Base-by-base conservation (phyloP, 768 basidiomycete species). In the Hypholoma fasciculare region DNA sequence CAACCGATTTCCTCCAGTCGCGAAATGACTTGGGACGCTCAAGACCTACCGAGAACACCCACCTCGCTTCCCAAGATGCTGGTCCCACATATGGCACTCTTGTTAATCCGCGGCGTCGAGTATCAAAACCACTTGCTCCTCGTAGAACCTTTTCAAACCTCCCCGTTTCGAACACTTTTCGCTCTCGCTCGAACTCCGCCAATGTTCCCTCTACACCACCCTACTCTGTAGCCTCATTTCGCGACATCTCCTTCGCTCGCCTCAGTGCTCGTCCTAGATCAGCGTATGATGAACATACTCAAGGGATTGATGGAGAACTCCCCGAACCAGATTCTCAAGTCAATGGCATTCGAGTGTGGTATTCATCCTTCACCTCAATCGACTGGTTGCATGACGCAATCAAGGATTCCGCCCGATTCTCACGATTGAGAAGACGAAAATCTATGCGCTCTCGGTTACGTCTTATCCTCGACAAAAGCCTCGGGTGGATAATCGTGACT, bases 361-460 rank as follows among this genome's bases (percentile, higher is more conserved):
- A 94, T 71, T 87, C 89, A 11, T 92, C 90, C 2, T 96, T 88
- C 75, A 87, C 92, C 0, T 94, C 91, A 17, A 89, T 96, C 56
- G 95, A 98, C 72, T 98, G 96, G 96, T 78, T 98, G 54, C 96
- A 98, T 66, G 96, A 98, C 75, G 84, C 92, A 40, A 93, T 98
- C 77, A 96, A 97, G 72, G 94, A 96, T 68, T 93, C 94, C 0
- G 83, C 84, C 7, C 89, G 95, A 27, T 88, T 90, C 62, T 83
- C 88, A 36, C 81, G 84, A 50, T 78, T 96, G 16, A 82, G 78
- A 53, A 81, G 76, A 49, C 82, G 86, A 56, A 87, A 84, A 64
- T 92, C 94, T 1, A 16, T 87, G 36, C 83, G 90, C 17, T 87
- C 91, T 1, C 82, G 79, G 38, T 60, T 89, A 30, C 80, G 80